Conservation (phyloP, 108 stramenopile genomes). For the Pseudonitzschia multistriata region DNA sequence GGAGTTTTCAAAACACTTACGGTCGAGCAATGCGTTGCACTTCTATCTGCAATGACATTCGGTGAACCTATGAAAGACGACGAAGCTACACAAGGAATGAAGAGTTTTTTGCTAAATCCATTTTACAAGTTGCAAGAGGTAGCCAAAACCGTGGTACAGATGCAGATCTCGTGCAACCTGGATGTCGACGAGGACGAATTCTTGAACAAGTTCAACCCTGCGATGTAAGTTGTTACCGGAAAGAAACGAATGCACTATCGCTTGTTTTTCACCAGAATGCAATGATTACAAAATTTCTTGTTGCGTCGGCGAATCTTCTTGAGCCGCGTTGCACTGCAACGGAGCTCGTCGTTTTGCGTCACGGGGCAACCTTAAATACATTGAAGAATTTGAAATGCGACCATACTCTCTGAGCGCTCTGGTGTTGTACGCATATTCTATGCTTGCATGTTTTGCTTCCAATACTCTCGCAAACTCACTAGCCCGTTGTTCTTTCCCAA, state of each 20-base stretch:
- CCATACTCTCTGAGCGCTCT: constrained; percentile 78
- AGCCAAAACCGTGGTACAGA: constrained; percentile 86
- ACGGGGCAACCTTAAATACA: constrained; percentile 40
- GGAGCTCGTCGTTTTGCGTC: constrained; percentile 51
- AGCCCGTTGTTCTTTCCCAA: neutral
- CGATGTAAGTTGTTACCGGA: constrained; percentile 62
- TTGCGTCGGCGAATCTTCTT: constrained; percentile 44
- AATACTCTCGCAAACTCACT: neutral
- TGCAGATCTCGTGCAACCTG: constrained; percentile 83
- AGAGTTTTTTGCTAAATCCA: constrained; percentile 72
- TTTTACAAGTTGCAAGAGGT: constrained; percentile 77
- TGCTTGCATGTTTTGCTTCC: neutral
- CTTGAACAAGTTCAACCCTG: constrained; percentile 86
- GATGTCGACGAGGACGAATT: constrained; percentile 90
- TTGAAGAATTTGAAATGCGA: constrained; percentile 78
- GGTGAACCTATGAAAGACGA: constrained; percentile 80
- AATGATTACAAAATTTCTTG: constrained; percentile 55
- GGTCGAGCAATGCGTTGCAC: constrained; percentile 89
- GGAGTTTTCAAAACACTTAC: constrained; percentile 95
- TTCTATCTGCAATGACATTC: constrained; percentile 91
- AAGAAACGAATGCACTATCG: constrained; percentile 1
- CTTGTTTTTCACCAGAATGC: constrained; percentile 13
- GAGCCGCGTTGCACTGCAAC: constrained; percentile 56
- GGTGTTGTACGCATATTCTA: constrained; percentile 1
- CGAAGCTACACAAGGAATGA: constrained; percentile 71